Base-by-base conservation (phyloP, 202 grass and related monocot species). In the Elaeis oleifera region DNA sequence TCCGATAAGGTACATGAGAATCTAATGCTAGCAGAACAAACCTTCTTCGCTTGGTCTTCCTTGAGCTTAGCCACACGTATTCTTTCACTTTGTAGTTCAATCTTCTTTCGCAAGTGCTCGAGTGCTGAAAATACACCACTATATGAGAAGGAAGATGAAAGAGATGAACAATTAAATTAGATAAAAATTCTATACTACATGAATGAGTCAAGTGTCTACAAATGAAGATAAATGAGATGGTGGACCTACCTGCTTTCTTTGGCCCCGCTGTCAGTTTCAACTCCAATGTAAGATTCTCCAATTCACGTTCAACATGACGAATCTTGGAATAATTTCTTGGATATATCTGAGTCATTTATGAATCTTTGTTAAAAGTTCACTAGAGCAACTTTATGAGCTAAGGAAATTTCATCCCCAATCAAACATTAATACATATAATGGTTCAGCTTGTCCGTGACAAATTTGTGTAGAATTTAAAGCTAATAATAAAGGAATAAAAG, bases 271-370 rank as follows among this genome's bases (percentile, higher is more conserved):
- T 96, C 11, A 90, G 64, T 78, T 96, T 96, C 74, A 96, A 76
- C 73, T 96, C 91, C 29, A 96, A 75, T 68, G 60, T 88, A 57
- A 96, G 79, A 76, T 48, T 81, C 56, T 96, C 91, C 63, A 96
- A 71, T n/a, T 96, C 91, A 28, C 80, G 80, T 80, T 96, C 91
- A 54, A 96, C 91, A 76, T 88, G 84, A 67, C 84, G 81, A 69
- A 91, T 96, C 82, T 96, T 96, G 60, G 84, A 90, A 66, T 96
- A 96, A 53, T 96, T 96, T 96, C 91, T 59, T 90, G 81, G 54
- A 96, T 96, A 61, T 96, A 96, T 79, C 91, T 96, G 68, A 63
- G 49, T 69, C 49, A 39, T 49, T 21, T 19, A 59, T 50, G 36
- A 44, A 44, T 13, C 6, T 13, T 44, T 14, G 36, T 44, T 9